Evolutionary conservation across 169 alveolate genomes (phyloP).

Genomic region (Plasmodium inui): DNA sequence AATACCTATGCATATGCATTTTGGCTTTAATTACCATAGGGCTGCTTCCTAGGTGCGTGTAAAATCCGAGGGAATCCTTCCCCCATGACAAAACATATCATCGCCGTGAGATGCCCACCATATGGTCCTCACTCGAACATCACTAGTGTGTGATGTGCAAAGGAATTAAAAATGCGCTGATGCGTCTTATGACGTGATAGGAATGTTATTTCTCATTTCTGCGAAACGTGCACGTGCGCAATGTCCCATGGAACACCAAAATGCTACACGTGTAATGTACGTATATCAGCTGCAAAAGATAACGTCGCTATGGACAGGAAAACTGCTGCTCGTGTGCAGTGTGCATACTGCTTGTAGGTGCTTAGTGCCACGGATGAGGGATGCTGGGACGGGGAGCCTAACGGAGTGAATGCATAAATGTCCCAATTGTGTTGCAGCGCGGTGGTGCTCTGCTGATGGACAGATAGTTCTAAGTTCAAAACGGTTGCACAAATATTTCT

Average conservation of each 20-base stretch:
- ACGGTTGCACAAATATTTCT: not conserved
- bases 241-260: not conserved
- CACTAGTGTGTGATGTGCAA: not conserved
- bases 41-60: not conserved
- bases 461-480: not conserved
- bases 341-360: conserved; percentile 11
- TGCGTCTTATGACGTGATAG: not conserved
- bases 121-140: not conserved
- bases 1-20: not conserved
- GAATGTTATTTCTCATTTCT: not conserved
- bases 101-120: not conserved
- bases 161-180: not conserved
- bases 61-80: not conserved
- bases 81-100: not conserved
- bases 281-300: not conserved
- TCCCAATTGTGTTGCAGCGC: not conserved
- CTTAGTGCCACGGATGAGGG: not conserved
- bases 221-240: not conserved
- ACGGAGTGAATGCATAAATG: not conserved
- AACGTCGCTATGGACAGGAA: not conserved
- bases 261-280: not conserved
- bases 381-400: not conserved
- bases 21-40: not conserved
- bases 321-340: not conserved
- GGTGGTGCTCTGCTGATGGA: not conserved